Conservation (phyloP, 176 grass and related monocot species). For the Saccharum officinarum region DNA sequence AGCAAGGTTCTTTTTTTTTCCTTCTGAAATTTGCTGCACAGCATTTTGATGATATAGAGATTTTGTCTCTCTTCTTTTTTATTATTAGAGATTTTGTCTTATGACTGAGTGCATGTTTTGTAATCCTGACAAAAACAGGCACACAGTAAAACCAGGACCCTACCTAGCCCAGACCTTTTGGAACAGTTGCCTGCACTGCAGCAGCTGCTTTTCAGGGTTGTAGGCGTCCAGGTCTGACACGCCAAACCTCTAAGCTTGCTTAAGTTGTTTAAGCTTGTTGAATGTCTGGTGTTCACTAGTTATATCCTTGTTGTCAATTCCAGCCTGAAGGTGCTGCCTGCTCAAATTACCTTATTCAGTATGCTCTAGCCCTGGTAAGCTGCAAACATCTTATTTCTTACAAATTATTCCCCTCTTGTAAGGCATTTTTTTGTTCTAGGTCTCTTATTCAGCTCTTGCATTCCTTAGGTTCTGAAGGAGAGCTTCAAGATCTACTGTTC, state of each 20-base stretch:
- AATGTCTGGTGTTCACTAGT: slow-evolving; percentile 2
- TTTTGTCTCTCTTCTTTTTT: too few relatives aligned
- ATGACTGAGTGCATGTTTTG: background rate
- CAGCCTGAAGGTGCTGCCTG: slow-evolving; percentile 96
- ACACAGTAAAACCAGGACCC: slow-evolving; percentile 80
- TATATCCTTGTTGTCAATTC: slow-evolving; percentile 32
- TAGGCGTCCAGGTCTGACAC: slow-evolving; percentile 71
- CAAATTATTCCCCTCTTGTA: slow-evolving; percentile 3
- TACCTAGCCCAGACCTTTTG: slow-evolving; percentile 69
- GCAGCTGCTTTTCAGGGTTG: slow-evolving; percentile 81
- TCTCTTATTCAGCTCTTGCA: background rate
- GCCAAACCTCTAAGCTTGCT: background rate
- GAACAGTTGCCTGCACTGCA: slow-evolving; percentile 94
- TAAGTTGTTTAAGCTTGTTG: background rate
- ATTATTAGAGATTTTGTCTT: background rate
- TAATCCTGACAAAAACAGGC: slow-evolving; percentile 46
- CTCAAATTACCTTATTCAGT: slow-evolving; percentile 77
- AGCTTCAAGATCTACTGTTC: slow-evolving; percentile 95
- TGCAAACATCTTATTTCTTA: background rate
- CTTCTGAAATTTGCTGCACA: background rate
- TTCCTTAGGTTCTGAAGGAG: slow-evolving; percentile 80
- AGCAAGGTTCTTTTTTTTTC: slow-evolving; percentile 42
- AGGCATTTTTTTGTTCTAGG: background rate
- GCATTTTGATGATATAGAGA: background rate
- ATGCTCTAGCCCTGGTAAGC: slow-evolving; percentile 83